Base-by-base conservation (phyloP, 768 basidiomycete species). In the Arthromyces matolae region DNA sequence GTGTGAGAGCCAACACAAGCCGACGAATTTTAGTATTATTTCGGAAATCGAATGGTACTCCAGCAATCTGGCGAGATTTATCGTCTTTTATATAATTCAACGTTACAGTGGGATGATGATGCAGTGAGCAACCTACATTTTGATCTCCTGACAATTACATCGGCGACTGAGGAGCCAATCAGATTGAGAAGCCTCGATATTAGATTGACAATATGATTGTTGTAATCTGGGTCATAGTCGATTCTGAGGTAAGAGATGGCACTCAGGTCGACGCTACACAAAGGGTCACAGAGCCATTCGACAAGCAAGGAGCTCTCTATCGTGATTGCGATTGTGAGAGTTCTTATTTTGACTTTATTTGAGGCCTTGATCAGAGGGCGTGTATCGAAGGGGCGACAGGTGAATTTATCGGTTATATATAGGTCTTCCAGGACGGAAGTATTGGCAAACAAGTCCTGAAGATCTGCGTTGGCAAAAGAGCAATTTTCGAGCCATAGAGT, bases 271-370 rank as follows among this genome's bases (percentile, higher is more conserved):
- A 51, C 19, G 25, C 31, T 51, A 36, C 50, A 45, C 0, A 45
- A 32, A 45, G 50, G 50, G 20, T 45, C 33, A 20, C 38, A 34
- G 25, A 51, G 50, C 50, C 44, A 51, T 14, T 51, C 44, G 16
- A 19, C 50, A 8, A 51, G 24, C 12, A 45, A 9, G 16, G 18
- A 51, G 23, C 42, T 45, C 20, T 50, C 36, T 19, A 32, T 34
- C 3, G 13, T 25, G n/a, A 50, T 16, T 8, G n/a, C 40, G 3
- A 50, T 33, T 2, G 29, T 39, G 18, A 50, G 49, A 5, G n/a
- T 16, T 18, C 29, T 39, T 8, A 51, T 37, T 25, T 40, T 33
- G n/a, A 38, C 24, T 27, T 25, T 45, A 10, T 29, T 42, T 8
- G 19, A 12, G 12, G 20, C 2, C 25, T 22, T 9, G 24, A 20